phyloP scores from a whole-genome alignment of 2,329 filamentous ascomycete genomes.

The Botrytis tulipae region DNA sequence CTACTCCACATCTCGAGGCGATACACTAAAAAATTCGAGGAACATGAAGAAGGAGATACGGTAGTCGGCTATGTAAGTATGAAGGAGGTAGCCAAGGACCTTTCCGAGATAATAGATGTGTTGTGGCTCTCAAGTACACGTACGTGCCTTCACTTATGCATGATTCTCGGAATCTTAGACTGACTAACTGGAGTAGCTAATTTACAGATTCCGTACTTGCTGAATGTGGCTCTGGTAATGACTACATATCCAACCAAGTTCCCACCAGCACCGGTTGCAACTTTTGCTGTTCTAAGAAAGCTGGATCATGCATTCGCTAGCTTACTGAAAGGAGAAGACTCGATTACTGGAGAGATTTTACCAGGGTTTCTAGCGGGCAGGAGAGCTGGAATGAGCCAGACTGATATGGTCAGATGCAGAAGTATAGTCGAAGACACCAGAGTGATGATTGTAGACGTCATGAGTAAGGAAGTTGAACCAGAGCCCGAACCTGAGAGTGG shows the following conservation, averaged over 20 bases:
- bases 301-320: conserved; percentile 82
- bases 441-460: conserved; percentile 65
- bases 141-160: conserved; percentile 46
- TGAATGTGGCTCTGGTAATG: conserved; percentile 72
- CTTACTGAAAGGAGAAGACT: conserved; percentile 65
- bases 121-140: conserved; percentile 87
- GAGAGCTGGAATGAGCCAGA: conserved; percentile 63
- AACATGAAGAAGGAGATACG: conserved; percentile 45
- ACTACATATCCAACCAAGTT: conserved; percentile 73
- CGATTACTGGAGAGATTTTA: conserved; percentile 61
- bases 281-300: conserved; percentile 71
- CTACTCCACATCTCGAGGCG: conserved; percentile 55
- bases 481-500: conserved; percentile 38
- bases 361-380: conserved; percentile 67
- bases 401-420: conserved; percentile 85
- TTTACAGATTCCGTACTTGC: conserved; percentile 79
- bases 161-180: not conserved
- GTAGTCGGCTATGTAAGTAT: conserved; percentile 66
- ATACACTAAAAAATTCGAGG: conserved; percentile 59
- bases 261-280: conserved; percentile 62
- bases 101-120: conserved; percentile 73
- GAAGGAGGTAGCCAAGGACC: conserved; percentile 60
- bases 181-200: conserved; percentile 52
- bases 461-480: conserved; percentile 54
- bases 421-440: conserved; percentile 77